phyloP scores from a whole-genome alignment of 169 alveolate species.

The Plasmodium sp. region DNA sequence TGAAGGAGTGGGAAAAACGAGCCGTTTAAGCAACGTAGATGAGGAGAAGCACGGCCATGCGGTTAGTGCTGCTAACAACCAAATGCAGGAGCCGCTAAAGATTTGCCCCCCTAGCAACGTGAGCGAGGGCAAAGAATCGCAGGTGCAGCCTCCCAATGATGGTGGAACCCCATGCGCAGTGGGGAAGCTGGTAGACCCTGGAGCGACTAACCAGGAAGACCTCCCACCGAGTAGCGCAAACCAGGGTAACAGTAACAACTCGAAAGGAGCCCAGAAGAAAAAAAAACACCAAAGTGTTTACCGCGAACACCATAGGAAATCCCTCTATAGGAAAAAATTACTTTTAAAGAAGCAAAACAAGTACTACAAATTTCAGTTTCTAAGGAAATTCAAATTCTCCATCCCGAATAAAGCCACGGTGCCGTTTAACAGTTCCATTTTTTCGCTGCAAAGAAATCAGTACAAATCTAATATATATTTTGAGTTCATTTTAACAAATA shows the following conservation, averaged over 20 bases:
- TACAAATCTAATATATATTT: conserved; percentile 19
- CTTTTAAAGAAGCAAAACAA: conserved; percentile 4
- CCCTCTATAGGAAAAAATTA: neutral
- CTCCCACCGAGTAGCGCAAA: neutral
- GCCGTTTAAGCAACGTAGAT: neutral
- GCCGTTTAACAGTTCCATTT: conserved; percentile 52
- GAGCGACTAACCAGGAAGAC: neutral
- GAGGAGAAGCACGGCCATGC: neutral
- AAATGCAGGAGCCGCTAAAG: neutral
- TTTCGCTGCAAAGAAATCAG: conserved; percentile 65
- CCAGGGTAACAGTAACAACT: neutral
- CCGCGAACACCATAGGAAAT: conserved; percentile 1
- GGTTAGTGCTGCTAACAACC: neutral
- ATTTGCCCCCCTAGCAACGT: neutral
- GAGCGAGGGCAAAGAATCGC: neutral
- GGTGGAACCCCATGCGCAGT: neutral
- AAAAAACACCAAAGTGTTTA: conserved; percentile 1
- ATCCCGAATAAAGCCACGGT: conserved; percentile 11
- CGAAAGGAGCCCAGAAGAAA: neutral
- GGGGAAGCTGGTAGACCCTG: neutral
- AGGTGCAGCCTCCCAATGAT: neutral
- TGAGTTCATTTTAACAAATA: conserved; percentile 54
- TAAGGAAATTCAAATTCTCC: conserved; percentile 22
- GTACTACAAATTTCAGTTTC: conserved; percentile 16
- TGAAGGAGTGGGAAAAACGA: neutral